Evolutionary conservation across 192 early-diverging fungal genomes (phyloP), one percentile per base, ranked within the genome.

Genomic region (Coemansia brasiliensis): DNA sequence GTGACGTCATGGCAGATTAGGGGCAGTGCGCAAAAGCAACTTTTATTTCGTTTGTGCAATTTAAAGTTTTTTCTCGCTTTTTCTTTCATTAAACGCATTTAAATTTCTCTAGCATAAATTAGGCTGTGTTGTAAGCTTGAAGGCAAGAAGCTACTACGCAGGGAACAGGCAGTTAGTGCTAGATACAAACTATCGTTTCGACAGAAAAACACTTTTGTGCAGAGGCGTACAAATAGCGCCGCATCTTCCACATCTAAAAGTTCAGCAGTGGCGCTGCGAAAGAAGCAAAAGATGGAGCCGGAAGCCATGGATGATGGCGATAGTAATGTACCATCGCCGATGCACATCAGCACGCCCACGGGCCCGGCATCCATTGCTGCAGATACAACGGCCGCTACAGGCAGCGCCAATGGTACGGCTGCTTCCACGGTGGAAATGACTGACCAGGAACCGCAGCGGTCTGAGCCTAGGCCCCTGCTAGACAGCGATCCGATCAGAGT

Each of bases 291-390:
- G 42, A 69, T 63, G 60, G 60, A 69, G 29, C 42, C 55, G 6
- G 55, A 66, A 13, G 39, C 25, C 21, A 42, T 48, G 49, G 57
- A 59, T 15, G 45, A 52, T 22, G 29, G 52, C 39, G 39, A 32
- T 32, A 46, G 29, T 22, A 29, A 57, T 4, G 26, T 49, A 0
- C 49, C 59, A 2, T 76, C 73, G 49, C 73, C 73, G 7, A 76
- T 76, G 73, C 58, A 69, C 24, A 69, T 69, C 11, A 52, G 57
- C 44, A 76, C 73, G 29, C 73, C 72, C 15, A 51, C 39, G 15
- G 41, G 41, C 38, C 21, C 55, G 8, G 27, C 51, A 5, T n/a
- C 32, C 35, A 39, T 39, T 4, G 16, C 49, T 24, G 43, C 50
- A 5, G 53, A 25, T n/a, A 17, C 53, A 3, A 8, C 49, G 25